A percentile compares a stretch with the other conserved stretches of the same genome.
These are phyloP conservation scores for Aspergillus arachidicola DNA, from an alignment of 2,329 filamentous ascomycete species.

Conservation along the genomic window DNA sequence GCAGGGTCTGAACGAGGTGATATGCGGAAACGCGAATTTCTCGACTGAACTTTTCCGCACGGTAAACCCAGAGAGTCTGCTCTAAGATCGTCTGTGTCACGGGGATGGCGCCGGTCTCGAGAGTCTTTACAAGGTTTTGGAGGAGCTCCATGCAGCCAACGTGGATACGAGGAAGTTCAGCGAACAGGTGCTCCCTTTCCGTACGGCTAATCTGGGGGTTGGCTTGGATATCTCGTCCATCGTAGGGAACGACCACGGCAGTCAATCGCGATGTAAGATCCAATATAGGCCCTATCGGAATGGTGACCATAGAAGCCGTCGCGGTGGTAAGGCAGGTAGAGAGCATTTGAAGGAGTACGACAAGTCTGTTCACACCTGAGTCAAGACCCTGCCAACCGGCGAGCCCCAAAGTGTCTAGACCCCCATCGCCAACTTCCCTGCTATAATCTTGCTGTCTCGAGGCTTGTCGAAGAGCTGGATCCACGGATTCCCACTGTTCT, in stretches of 20 bases:
- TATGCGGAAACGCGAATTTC: conserved; percentile 66
- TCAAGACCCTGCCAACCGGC: conserved; percentile 73
- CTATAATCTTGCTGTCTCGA: conserved; percentile 40
- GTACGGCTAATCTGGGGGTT: conserved; percentile 76
- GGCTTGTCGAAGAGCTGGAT: conserved; percentile 41
- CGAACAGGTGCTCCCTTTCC: conserved; percentile 79
- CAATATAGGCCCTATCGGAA: conserved; percentile 68
- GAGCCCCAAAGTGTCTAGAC: conserved; percentile 53
- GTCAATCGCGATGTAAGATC: conserved; percentile 73
- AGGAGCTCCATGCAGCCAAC: conserved; percentile 68
- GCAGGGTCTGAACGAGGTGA: conserved; percentile 56
- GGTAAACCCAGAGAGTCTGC: conserved; percentile 72
- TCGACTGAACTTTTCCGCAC: conserved; percentile 51
- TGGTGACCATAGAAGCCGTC: conserved; percentile 65
- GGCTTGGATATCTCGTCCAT: conserved; percentile 56
- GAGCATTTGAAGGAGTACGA: conserved; percentile 67
- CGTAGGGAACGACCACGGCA: conserved; percentile 60
- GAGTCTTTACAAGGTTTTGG: conserved; percentile 57
- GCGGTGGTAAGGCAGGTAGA: conserved; percentile 63
- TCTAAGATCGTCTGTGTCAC: conserved; percentile 68
- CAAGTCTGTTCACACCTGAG: conserved; percentile 70
- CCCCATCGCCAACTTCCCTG: conserved; percentile 39
- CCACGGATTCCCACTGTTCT: conserved; percentile 77
- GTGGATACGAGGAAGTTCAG: conserved; percentile 73
- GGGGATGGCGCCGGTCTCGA: conserved; percentile 61